phyloP scores from a whole-genome alignment of 768 basidiomycete species.

The Phanerochaete carnosa region DNA sequence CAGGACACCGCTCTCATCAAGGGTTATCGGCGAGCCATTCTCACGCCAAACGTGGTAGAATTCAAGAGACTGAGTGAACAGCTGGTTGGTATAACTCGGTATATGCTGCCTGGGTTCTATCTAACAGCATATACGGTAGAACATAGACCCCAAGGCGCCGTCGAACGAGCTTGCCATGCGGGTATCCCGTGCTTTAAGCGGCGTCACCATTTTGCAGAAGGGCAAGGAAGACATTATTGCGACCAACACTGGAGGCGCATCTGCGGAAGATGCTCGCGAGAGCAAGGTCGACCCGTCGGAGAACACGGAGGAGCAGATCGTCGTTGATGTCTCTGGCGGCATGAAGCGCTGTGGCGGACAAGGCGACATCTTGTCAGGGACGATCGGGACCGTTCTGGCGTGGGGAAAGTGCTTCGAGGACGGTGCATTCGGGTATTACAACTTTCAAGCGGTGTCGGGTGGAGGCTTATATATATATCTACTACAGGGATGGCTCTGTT shows the following conservation, averaged over 20 bases:
- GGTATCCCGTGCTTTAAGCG: slow-evolving; percentile 75
- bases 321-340: slow-evolving; percentile 76
- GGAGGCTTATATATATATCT: neutral
- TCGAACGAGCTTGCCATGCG: slow-evolving; percentile 56
- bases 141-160: slow-evolving; percentile 53
- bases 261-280: slow-evolving; percentile 38
- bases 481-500: slow-evolving; percentile 47
- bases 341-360: slow-evolving; percentile 94
- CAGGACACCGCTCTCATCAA: slow-evolving; percentile 69
- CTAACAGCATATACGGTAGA: slow-evolving; percentile 16
- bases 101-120: neutral
- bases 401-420: slow-evolving; percentile 95
- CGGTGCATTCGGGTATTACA: slow-evolving; percentile 68
- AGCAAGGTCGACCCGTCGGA: slow-evolving; percentile 22
- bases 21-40: slow-evolving; percentile 82
- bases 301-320: slow-evolving; percentile 47
- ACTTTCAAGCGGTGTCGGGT: neutral
- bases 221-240: slow-evolving; percentile 82
- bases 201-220: slow-evolving; percentile 89
- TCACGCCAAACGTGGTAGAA: slow-evolving; percentile 95
- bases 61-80: slow-evolving; percentile 81
- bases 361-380: slow-evolving; percentile 89
- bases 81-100: slow-evolving; percentile 40
- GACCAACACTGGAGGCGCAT: slow-evolving; percentile 61
- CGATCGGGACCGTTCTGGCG: slow-evolving; percentile 85